A percentile compares a stretch with the other conserved stretches of the same genome.
These are phyloP conservation scores for Ephemerocybe angulata DNA, from an alignment of 768 basidiomycete genomes.

Conservation along the genomic window DNA sequence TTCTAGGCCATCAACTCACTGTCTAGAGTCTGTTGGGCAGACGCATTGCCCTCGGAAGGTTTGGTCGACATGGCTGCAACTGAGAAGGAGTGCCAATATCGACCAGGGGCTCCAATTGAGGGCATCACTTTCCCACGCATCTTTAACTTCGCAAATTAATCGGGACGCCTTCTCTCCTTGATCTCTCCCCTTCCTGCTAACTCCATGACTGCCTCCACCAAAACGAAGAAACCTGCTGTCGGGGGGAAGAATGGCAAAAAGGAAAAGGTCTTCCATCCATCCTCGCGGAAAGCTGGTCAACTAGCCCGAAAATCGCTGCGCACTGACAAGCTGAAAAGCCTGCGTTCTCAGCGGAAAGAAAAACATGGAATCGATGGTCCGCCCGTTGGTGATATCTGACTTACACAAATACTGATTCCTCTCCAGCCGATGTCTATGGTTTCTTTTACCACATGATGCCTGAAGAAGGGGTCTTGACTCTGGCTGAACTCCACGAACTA, in stretches of 20 bases:
- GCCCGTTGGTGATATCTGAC: constrained; percentile 13
- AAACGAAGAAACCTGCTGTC: constrained; percentile 27
- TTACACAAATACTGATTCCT: constrained; percentile 10
- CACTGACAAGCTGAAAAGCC: constrained; percentile 61
- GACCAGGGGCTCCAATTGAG: too few species aligned
- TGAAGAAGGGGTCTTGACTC: constrained; percentile 49
- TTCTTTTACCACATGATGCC: constrained; percentile 78
- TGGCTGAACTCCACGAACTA: constrained; percentile 64
- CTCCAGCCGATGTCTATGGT: constrained; percentile 61
- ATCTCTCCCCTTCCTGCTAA: constrained; percentile 9
- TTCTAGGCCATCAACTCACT: constrained; percentile 42
- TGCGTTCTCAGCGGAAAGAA: constrained; percentile 51
- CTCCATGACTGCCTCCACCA: constrained; percentile 36
- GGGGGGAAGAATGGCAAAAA: too few species aligned
- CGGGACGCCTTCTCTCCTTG: not conserved
- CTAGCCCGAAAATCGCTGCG: constrained; percentile 63
- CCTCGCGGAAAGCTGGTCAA: constrained; percentile 80
- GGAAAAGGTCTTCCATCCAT: constrained; percentile 80
- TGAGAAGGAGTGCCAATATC: not conserved
- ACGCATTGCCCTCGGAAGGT: constrained; percentile 56
- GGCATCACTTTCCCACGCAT: too few species aligned
- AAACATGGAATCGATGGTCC: constrained; percentile 55
- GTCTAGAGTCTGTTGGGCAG: constrained; percentile 68
- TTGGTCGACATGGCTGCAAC: constrained; percentile 38
- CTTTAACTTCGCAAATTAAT: too few species aligned